Evolutionary conservation across 768 basidiomycete genomes (phyloP).

Genomic region (Asterophora parasitica): DNA sequence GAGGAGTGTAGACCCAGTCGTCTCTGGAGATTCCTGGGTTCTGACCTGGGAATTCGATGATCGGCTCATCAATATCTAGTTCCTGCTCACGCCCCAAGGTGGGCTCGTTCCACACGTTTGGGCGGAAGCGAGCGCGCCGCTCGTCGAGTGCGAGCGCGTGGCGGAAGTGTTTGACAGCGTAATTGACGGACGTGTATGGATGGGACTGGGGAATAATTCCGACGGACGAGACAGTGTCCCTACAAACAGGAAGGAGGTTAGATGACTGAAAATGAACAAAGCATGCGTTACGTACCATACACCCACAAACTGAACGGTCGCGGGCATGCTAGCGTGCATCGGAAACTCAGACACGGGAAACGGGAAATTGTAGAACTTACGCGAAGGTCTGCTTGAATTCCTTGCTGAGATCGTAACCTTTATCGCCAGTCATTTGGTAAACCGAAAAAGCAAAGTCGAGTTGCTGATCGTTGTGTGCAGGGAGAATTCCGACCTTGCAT

Average conservation of each 20-base stretch:
- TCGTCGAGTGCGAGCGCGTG: slow-evolving; percentile 23
- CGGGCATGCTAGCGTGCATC: slow-evolving; percentile 8
- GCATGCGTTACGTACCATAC: slow-evolving; percentile 32
- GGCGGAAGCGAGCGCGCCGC: slow-evolving; percentile 20
- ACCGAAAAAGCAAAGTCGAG: slow-evolving; percentile 32
- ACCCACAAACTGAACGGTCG: slow-evolving; percentile 29
- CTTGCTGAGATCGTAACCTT: slow-evolving; percentile 25
- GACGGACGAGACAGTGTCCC: slow-evolving; percentile 24
- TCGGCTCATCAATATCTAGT: slow-evolving; percentile 19
- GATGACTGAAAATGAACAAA: neutral
- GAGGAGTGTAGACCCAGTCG: slow-evolving; percentile 17
- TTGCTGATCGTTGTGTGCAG: slow-evolving; percentile 26
- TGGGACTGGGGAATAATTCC: slow-evolving; percentile 20
- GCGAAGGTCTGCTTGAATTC: slow-evolving; percentile 29
- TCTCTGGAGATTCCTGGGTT: slow-evolving; percentile 12
- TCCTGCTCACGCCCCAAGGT: slow-evolving; percentile 20
- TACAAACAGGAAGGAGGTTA: neutral
- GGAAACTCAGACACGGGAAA: neutral
- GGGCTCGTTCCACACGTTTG: slow-evolving; percentile 20
- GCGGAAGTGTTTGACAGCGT: slow-evolving; percentile 19
- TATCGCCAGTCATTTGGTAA: slow-evolving; percentile 23
- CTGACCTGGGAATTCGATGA: slow-evolving; percentile 3
- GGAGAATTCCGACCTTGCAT: slow-evolving; percentile 26
- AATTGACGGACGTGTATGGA: slow-evolving; percentile 21
- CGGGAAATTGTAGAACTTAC: slow-evolving; percentile 11